Evolutionary conservation across 306 rosid species (phyloP).

Genomic region (Citrullus colocynthis): DNA sequence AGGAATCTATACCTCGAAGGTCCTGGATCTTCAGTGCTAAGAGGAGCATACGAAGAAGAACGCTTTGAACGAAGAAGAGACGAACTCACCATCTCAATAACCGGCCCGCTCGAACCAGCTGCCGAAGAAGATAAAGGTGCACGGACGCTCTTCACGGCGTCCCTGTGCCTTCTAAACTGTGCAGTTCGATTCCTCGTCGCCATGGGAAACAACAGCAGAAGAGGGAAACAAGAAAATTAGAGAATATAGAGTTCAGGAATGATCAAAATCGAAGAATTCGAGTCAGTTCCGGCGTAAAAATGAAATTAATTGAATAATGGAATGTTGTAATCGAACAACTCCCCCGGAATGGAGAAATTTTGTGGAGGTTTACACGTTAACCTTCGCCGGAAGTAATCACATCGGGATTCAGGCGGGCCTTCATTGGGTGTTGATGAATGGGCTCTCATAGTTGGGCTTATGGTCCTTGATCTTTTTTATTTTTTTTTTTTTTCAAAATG

Average conservation of each 20-base stretch:
- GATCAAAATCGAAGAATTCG: not conserved
- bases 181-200: conserved; percentile 62
- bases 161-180: conserved; percentile 41
- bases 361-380: not conserved
- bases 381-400: not conserved
- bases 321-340: not conserved
- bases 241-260: not conserved
- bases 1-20: conserved; percentile 20
- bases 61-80: conserved; percentile 49
- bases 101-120: conserved; percentile 47
- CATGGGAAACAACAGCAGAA: conserved; percentile 22
- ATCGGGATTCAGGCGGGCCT: not conserved
- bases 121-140: conserved; percentile 58
- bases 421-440: not conserved
- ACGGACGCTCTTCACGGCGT: conserved; percentile 64
- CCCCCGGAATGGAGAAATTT: not conserved
- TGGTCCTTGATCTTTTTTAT: not conserved
- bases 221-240: not conserved
- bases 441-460: not conserved
- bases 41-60: conserved; percentile 51
- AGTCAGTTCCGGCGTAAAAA: not conserved
- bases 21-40: conserved; percentile 66
- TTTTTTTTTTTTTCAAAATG: too few relatives aligned
- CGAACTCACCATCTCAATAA: conserved; percentile 53
- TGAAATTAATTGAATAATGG: not conserved